These are phyloP conservation scores for Colletotrichum sublineola DNA, from an alignment of 2,329 filamentous ascomycete species.

Conservation along the genomic window DNA sequence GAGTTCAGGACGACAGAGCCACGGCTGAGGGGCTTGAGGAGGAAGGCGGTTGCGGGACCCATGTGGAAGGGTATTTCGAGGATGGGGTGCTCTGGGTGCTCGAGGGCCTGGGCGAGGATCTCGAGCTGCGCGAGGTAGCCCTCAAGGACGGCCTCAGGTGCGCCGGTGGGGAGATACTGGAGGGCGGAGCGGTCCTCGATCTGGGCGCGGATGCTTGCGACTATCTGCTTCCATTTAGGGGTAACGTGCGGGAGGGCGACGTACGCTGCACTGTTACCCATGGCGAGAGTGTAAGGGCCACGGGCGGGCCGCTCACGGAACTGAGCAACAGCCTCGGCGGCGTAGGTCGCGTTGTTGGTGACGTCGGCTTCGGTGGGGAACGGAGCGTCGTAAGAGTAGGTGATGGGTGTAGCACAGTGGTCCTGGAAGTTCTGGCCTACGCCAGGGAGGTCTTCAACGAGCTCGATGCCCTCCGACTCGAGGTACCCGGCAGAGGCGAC, in stretches of 20 bases:
- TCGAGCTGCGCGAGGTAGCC: constrained; percentile 48
- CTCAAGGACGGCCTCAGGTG: constrained; percentile 44
- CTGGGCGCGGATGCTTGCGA: constrained; percentile 46
- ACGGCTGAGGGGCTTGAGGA: constrained; percentile 53
- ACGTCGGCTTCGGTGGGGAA: constrained; percentile 35
- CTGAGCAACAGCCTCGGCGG: constrained; percentile 49
- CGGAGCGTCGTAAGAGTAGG: constrained; percentile 41
- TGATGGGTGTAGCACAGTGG: constrained; percentile 45
- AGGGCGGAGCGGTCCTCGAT: constrained; percentile 44
- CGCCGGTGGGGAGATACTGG: constrained; percentile 42
- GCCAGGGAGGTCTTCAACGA: constrained; percentile 61
- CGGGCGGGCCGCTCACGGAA: constrained; percentile 50
- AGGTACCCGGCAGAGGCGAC: constrained; percentile 60
- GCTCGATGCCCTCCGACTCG: constrained; percentile 56
- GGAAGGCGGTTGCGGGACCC: constrained; percentile 44
- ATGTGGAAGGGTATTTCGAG: constrained; percentile 50
- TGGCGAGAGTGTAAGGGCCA: constrained; percentile 54
- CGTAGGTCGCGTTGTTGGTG: constrained; percentile 49
- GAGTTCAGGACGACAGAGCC: constrained; percentile 50
- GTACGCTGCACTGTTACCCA: constrained; percentile 50
- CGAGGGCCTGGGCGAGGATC: constrained; percentile 46
- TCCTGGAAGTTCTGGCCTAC: constrained; percentile 66
- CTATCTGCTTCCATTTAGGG: constrained; percentile 44
- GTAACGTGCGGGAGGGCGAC: constrained; percentile 48
- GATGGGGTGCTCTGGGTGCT: constrained; percentile 47